phyloP scores from a whole-genome alignment of 495 filamentous ascomycete genomes.

The Podospora fimiseda region DNA sequence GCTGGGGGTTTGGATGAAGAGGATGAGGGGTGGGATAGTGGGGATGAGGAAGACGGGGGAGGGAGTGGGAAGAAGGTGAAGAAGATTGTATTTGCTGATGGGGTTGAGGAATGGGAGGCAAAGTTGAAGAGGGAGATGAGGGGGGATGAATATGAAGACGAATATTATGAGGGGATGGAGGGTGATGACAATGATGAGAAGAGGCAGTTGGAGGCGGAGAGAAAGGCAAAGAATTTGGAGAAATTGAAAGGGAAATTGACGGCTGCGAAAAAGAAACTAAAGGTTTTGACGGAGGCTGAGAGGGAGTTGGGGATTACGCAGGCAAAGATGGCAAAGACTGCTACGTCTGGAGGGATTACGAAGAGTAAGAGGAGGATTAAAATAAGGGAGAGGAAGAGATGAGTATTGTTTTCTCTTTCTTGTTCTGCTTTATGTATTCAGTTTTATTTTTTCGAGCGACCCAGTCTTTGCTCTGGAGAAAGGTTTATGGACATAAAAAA shows the following conservation, averaged over 20 bases:
- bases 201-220: slow-evolving; percentile 40
- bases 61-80: slow-evolving; percentile 20
- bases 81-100: slow-evolving; percentile 42
- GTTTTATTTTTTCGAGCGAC: slow-evolving; percentile 12
- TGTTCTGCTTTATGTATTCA: not conserved
- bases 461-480: slow-evolving; percentile 11
- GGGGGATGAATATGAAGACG: slow-evolving; percentile 36
- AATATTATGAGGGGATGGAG: slow-evolving; percentile 1
- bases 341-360: slow-evolving; percentile 66
- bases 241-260: slow-evolving; percentile 47
- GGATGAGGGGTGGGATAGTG: slow-evolving; percentile 21
- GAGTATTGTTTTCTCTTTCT: slow-evolving; percentile 25
- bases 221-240: slow-evolving; percentile 42
- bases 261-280: slow-evolving; percentile 60
- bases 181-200: slow-evolving; percentile 40
- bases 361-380: slow-evolving; percentile 81
- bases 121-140: slow-evolving; percentile 32
- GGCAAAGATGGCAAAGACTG: slow-evolving; percentile 61
- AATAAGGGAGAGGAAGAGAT: slow-evolving; percentile 74
- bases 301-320: slow-evolving; percentile 63
- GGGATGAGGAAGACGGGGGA: slow-evolving; percentile 10
- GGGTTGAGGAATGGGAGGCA: slow-evolving; percentile 27
- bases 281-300: slow-evolving; percentile 65
- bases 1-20: slow-evolving; percentile 29
- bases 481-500: slow-evolving; percentile 2